Conservation (phyloP, 495 filamentous ascomycete species). For the Saxophila tyrrhenica region DNA sequence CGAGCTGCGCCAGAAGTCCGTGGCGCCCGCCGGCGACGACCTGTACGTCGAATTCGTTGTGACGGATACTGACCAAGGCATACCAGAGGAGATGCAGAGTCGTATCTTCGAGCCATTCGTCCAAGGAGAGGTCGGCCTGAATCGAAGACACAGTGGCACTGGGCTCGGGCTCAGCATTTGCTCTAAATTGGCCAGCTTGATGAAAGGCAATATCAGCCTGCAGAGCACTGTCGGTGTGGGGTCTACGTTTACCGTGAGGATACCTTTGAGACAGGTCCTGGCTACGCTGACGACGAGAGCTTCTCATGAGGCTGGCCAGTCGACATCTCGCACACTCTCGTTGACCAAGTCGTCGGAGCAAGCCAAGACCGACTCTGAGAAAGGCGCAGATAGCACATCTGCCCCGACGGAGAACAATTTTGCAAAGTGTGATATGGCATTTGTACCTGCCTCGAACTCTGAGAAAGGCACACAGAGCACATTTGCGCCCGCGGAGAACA, state of each 20-base stretch:
- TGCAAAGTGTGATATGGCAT: neutral
- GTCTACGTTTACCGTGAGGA: conserved; percentile 66
- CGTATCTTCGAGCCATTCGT: conserved; percentile 87
- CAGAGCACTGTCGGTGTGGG: conserved; percentile 61
- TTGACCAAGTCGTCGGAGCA: conserved; percentile 53
- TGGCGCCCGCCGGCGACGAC: conserved; percentile 45
- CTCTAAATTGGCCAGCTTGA: conserved; percentile 65
- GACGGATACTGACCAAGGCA: conserved; percentile 76
- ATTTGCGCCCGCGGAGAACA: conserved; percentile 34
- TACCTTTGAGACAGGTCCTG: conserved; percentile 58
- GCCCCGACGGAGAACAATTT: too few relatives aligned
- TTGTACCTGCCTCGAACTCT: neutral
- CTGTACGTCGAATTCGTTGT: conserved; percentile 74
- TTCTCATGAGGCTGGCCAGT: conserved; percentile 62
- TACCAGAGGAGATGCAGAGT: conserved; percentile 58
- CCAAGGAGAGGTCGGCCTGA: conserved; percentile 74
- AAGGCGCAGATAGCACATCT: too few relatives aligned
- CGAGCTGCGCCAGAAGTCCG: conserved; percentile 23
- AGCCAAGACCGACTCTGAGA: too few relatives aligned
- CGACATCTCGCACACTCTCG: conserved; percentile 73
- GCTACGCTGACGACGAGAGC: conserved; percentile 11
- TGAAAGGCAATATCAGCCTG: conserved; percentile 64
- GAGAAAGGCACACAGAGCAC: too few relatives aligned
- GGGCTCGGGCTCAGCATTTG: conserved; percentile 80
- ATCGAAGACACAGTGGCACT: conserved; percentile 78